Base-by-base conservation (phyloP, 2,329 filamentous ascomycete genomes). In the Calycina marina region DNA sequence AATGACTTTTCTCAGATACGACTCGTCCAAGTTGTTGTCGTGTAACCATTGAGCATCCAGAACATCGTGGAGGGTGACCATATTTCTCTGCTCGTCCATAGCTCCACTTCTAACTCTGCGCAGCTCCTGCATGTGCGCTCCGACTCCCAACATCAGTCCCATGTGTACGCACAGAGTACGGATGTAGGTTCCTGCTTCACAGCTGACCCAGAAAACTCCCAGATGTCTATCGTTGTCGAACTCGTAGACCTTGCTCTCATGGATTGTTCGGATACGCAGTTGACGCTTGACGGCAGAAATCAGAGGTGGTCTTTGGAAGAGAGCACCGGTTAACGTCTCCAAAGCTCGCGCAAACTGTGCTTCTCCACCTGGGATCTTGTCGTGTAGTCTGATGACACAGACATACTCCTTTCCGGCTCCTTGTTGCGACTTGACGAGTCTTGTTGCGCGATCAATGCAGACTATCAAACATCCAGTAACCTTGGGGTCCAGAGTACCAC, bases 371-470 rank as follows among this genome's bases (percentile, higher is more conserved):
- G 86, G 82, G 34, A 98, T 70, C 63, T 86, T 93, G 63, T 93
- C 86, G 62, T 98, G 90, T 42, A 98, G 71, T 51, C 90, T 75
- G 51, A 96, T 84, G 39, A 98, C 85, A 52, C 81, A 86, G 33
- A 96, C 86, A 57, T 98, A 98, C 65, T 98, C 90, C 67, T 98
- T 98, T 70, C 90, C 90, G 40, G 90, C 90, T 53, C 88, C 86
- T 62, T 98, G 90, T 63, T 98, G 90, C 32, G 86, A 93, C 70
- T 98, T 98, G 58, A 98, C 90, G 37, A 98, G 76, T 52, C 90
- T 81, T 45, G 90, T 98, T 34, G 90, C 90, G 53, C 90, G 85
- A 62, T 96, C 90, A 56, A 96, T 82, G 61, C 83, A 92, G 54
- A 92, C 83, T 55, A 93, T 93, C 56, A 93, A 63, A 60, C 85